Evolutionary conservation across 768 basidiomycete genomes (phyloP).

Genomic region (Leccinum longicurvipes): DNA sequence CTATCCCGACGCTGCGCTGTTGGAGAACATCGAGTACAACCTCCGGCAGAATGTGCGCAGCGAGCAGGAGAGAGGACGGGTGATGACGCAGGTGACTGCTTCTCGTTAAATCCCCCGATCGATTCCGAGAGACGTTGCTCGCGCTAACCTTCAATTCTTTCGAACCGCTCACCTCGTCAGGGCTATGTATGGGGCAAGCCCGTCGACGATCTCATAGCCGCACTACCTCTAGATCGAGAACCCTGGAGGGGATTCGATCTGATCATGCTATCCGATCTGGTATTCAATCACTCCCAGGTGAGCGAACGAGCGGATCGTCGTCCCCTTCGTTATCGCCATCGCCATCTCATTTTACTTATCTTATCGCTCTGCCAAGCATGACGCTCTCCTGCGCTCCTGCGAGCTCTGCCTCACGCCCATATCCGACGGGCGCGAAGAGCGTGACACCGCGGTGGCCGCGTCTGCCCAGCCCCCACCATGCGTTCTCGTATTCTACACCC

Average conservation of each 20-base stretch:
- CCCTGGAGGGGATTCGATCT: slow-evolving; percentile 56
- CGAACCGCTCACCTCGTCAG: too few relatives aligned
- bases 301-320: too few relatives aligned
- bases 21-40: slow-evolving; percentile 76
- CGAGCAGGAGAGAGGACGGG: slow-evolving; percentile 10
- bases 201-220: slow-evolving; percentile 33
- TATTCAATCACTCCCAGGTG: slow-evolving; percentile 94
- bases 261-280: slow-evolving; percentile 86
- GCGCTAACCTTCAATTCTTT: neutral
- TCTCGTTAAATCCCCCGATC: neutral
- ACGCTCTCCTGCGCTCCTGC: slow-evolving; percentile 75
- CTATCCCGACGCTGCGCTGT: slow-evolving; percentile 77
- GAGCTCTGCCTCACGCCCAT: slow-evolving; percentile 37
- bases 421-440: slow-evolving; percentile 15
- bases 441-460: neutral
- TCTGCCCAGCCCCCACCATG: slow-evolving; percentile 29
- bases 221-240: slow-evolving; percentile 18
- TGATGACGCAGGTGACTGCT: slow-evolving; percentile 35
- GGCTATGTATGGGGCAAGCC: slow-evolving; percentile 84
- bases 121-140: neutral
- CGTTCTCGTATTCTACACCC: slow-evolving; percentile 84
- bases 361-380: slow-evolving; percentile 52
- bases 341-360: neutral
- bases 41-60: slow-evolving; percentile 51
- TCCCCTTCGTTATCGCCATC: neutral